Base-by-base conservation (phyloP, 129 eudicot genomes). In the Rutidosis leptorrhynchoides region DNA sequence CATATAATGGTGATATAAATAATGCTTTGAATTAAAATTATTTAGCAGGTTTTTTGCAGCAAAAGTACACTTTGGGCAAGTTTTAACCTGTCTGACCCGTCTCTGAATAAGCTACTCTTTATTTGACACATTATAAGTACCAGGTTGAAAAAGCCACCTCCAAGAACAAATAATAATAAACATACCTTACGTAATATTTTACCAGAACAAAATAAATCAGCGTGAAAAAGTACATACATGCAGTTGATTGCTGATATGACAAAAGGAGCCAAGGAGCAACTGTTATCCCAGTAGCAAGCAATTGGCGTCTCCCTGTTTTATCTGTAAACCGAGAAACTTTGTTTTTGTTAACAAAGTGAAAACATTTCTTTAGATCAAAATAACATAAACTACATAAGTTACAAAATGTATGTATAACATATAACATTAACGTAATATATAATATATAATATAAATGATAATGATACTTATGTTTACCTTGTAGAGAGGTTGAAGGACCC, bases 241-340 rank as follows among this genome's bases (percentile, higher is more conserved):
- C 78, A 23, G 80, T 51, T 60, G 85, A 73, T 25, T 65, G 80
- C 68, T 85, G 85, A 52, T 69, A 69, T 67, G 87, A 81, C 60
- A 83, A 63, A 63, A 83, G 70, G 59, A 91, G 16, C 87, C 82
- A 85, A 40, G 97, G 96, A 64, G 74, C 81, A 58, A 78, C 62
- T 64, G 78, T 76, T 46, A 84, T 64, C 49, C 96, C 96, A 75
- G 88, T 29, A 52, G 89, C 85, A 60, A 92, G 87, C 75, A 91
- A 68, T 69, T 85, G 79, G 40, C 98, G 96, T 68, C 98, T 83
- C 68, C 96, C 90, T 15, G 63, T 64, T 80, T 75, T 78, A 83
- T 88, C 96, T 88, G 85, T 46, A 43, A 64, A 66, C 8, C 12
- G n/a, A 71, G 29, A 42, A 64, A 60, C 22, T 24, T 5, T 15